Base-by-base conservation (phyloP, 2,329 filamentous ascomycete species). In the Xylariaceae sp. region DNA sequence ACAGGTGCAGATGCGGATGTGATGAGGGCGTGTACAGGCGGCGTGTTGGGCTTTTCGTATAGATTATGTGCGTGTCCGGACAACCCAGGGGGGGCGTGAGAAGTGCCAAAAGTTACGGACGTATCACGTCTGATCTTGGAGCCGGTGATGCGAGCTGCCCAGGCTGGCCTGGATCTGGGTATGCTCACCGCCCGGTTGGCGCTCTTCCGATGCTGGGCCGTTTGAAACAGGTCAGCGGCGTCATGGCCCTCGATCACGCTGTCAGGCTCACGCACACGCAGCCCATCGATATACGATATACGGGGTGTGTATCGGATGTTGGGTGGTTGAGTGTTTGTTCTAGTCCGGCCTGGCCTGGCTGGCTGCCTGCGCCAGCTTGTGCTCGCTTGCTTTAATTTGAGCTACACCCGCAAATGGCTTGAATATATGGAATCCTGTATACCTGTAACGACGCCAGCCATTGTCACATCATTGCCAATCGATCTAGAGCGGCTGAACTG, bases 401-500 rank as follows among this genome's bases (percentile, higher is more conserved):
- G 29, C 16, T 29, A 49, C 50, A 21, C 42, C 3, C 13, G 22
- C 18, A 15, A 5, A 19, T 43, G 21, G 41, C 15, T 16, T 21
- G 12, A 15, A 34, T 10, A 10, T 29, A 40, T 16, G 41, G 21
- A 45, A 9, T 49, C 8, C 15, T 32, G 30, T 48, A 26, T 45
- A 53, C 47, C 39, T 55, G 54, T 57, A 46, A 54, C 54, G 19
- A 15, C 21, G 40, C n/a, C 15, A 40, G 29, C 16, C 36, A 34
- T 51, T 32, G 43, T 51, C 46, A 55, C 47, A 57, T 46, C 29
- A 51, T 49, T 41, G 30, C 30, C 30, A 32, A 49, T 48, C 47
- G 45, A 45, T 50, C 49, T 36, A 44, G 43, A 50, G 43, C 37
- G 32, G 42, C 44, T 44, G 32, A 32, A 30, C 29, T n/a, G 44